Evolutionary conservation across 495 filamentous ascomycete genomes (phyloP).

Genomic region (Rhypophila decipiens): DNA sequence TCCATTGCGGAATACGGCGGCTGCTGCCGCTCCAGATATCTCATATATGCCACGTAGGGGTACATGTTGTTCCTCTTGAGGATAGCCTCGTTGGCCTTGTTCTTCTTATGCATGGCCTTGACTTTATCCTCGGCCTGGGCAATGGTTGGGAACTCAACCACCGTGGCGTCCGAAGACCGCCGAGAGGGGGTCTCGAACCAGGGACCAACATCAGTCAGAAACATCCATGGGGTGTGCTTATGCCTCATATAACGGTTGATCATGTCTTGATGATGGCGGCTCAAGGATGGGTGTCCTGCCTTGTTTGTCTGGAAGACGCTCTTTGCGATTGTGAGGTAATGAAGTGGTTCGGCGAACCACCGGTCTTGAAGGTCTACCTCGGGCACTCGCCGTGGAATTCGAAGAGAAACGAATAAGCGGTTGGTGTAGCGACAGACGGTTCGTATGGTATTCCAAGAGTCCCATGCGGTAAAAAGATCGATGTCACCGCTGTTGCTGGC

Average conservation of each 20-base stretch:
- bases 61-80: constrained; percentile 29
- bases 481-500: constrained; percentile 27
- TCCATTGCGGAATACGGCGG: constrained; percentile 50
- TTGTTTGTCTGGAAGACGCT: constrained; percentile 70
- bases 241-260: constrained; percentile 80
- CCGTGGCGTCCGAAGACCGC: constrained; percentile 35
- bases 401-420: constrained; percentile 75
- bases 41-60: constrained; percentile 71
- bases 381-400: constrained; percentile 73
- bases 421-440: constrained; percentile 79
- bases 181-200: constrained; percentile 46
- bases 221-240: constrained; percentile 69
- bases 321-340: constrained; percentile 63
- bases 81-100: too few relatives aligned
- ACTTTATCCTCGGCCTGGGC: constrained; percentile 55
- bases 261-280: constrained; percentile 68
- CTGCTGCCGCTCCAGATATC: constrained; percentile 77
- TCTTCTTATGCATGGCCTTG: constrained; percentile 29
- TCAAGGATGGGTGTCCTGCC: constrained; percentile 76
- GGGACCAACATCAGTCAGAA: constrained; percentile 72
- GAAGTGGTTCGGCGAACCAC: constrained; percentile 93
- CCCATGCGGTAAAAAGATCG: constrained; percentile 76
- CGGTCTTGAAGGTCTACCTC: constrained; percentile 65
- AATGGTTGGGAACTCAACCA: constrained; percentile 56
- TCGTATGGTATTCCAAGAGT: constrained; percentile 86